A percentile compares a stretch with the other conserved stretches of the same genome.
These are phyloP conservation scores for Candida ortonii DNA, from an alignment of 805 yeast genomes.

Conservation along the genomic window DNA sequence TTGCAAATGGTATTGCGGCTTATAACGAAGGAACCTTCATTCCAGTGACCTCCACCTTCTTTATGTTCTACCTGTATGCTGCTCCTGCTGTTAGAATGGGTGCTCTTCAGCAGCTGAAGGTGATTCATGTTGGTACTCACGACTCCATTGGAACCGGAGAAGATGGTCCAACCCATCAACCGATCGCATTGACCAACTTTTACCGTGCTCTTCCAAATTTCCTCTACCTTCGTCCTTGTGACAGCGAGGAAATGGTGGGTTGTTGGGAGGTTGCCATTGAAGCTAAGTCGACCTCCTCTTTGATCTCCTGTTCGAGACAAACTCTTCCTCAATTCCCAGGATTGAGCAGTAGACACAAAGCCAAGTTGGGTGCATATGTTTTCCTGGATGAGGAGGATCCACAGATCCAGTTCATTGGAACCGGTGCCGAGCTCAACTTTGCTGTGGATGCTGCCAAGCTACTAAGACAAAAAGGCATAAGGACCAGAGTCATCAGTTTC, in stretches of 20 bases:
- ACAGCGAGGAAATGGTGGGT: constrained; percentile 83
- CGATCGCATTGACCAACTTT: constrained; percentile 81
- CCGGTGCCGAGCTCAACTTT: constrained; percentile 92
- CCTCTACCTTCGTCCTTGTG: constrained; percentile 88
- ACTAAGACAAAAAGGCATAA: constrained; percentile 60
- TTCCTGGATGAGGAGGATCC: constrained; percentile 55
- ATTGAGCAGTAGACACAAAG: constrained; percentile 77
- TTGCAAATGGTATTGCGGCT: constrained; percentile 94
- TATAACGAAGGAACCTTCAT: constrained; percentile 87
- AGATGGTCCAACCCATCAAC: constrained; percentile 93
- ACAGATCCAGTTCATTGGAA: constrained; percentile 65
- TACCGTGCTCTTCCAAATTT: constrained; percentile 76
- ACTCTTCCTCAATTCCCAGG: constrained; percentile 90
- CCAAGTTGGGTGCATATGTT: constrained; percentile 90
- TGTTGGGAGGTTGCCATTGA: constrained; percentile 67
- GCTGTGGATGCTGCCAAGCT: constrained; percentile 78
- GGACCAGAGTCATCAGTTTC: constrained; percentile 81
- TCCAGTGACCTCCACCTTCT: constrained; percentile 49
- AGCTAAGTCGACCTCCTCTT: constrained; percentile 60
- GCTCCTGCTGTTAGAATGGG: constrained; percentile 86
- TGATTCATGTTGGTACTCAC: constrained; percentile 84
- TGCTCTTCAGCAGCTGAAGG: constrained; percentile 77
- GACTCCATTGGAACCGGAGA: constrained; percentile 90
- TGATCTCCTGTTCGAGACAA: constrained; percentile 79
- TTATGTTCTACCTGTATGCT: constrained; percentile 83